Conservation (phyloP, 2,329 filamentous ascomycete species). For the Biscogniauxia marginata region DNA sequence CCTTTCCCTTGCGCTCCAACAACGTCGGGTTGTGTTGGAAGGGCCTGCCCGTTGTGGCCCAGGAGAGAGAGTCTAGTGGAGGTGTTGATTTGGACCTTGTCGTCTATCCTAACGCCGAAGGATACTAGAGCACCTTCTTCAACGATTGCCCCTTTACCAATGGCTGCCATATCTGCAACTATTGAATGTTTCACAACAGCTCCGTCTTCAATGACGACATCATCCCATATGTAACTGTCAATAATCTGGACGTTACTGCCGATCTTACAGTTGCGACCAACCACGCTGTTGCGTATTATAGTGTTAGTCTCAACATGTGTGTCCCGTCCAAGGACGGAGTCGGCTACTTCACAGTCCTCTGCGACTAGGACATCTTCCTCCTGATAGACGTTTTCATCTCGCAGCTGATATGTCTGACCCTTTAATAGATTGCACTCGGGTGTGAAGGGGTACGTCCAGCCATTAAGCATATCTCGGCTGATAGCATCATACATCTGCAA, state of each 20-base stretch:
- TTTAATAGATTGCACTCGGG: conserved; percentile 84
- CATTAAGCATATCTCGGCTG: conserved; percentile 77
- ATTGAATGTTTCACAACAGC: conserved; percentile 70
- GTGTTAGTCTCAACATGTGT: conserved; percentile 73
- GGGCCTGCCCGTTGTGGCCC: conserved; percentile 36
- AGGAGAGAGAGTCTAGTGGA: conserved; percentile 39
- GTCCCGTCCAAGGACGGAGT: conserved; percentile 73
- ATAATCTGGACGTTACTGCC: conserved; percentile 79
- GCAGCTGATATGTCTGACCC: conserved; percentile 72
- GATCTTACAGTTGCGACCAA: conserved; percentile 83
- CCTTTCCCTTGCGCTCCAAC: conserved; percentile 53
- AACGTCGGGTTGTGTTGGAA: conserved; percentile 42
- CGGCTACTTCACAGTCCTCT: conserved; percentile 66
- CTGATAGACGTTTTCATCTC: conserved; percentile 69
- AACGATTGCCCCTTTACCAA: conserved; percentile 71
- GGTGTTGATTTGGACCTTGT: conserved; percentile 49
- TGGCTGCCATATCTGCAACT: conserved; percentile 67
- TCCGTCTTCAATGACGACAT: conserved; percentile 73
- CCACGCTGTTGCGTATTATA: conserved; percentile 70
- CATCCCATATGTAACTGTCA: conserved; percentile 85
- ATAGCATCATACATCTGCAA: conserved; percentile 88
- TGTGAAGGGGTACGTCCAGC: conserved; percentile 86
- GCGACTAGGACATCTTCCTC: conserved; percentile 76
- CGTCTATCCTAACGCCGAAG: conserved; percentile 70
- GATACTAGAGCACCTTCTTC: conserved; percentile 76